phyloP scores from a whole-genome alignment of 1,284 basidiomycete species.

The Boletus holoroseus region DNA sequence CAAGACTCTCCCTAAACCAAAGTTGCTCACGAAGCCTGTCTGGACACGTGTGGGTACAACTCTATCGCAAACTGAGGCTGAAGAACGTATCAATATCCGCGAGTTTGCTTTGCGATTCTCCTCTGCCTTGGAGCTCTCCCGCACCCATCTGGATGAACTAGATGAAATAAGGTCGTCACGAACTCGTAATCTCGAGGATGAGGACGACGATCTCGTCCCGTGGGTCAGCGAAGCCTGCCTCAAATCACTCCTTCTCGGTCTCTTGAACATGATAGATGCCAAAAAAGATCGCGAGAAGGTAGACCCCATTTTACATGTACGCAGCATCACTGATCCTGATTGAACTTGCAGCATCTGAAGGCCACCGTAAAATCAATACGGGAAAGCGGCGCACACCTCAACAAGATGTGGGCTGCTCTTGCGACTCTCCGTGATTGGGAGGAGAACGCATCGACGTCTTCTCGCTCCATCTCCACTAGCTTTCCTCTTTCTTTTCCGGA shows the following conservation, averaged over 20 bases:
- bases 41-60: slow-evolving; percentile 49
- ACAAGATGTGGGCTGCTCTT: slow-evolving; percentile 56
- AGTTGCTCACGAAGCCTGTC: slow-evolving; percentile 35
- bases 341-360: slow-evolving; percentile 38
- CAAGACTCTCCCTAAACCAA: slow-evolving; percentile 16
- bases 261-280: slow-evolving; percentile 50
- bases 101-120: slow-evolving; percentile 68
- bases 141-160: slow-evolving; percentile 56
- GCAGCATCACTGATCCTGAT: slow-evolving; percentile 1
- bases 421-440: slow-evolving; percentile 41
- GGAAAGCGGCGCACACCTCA: slow-evolving; percentile 48
- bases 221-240: slow-evolving; percentile 63
- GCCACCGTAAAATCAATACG: slow-evolving; percentile 48
- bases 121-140: slow-evolving; percentile 48
- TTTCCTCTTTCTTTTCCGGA: slow-evolving; percentile 44
- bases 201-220: slow-evolving; percentile 38
- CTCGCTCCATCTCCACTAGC: slow-evolving; percentile 19
- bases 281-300: slow-evolving; percentile 41
- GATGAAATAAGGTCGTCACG: slow-evolving; percentile 49
- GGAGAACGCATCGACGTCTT: slow-evolving; percentile 16
- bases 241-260: slow-evolving; percentile 54
- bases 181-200: slow-evolving; percentile 34
- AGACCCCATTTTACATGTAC: slow-evolving; percentile 24
- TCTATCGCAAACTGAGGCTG: slow-evolving; percentile 44
- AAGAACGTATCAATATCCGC: slow-evolving; percentile 62